Evolutionary conservation across 2,329 filamentous ascomycete species (phyloP).

Genomic region (Mycosphaerella sp.): DNA sequence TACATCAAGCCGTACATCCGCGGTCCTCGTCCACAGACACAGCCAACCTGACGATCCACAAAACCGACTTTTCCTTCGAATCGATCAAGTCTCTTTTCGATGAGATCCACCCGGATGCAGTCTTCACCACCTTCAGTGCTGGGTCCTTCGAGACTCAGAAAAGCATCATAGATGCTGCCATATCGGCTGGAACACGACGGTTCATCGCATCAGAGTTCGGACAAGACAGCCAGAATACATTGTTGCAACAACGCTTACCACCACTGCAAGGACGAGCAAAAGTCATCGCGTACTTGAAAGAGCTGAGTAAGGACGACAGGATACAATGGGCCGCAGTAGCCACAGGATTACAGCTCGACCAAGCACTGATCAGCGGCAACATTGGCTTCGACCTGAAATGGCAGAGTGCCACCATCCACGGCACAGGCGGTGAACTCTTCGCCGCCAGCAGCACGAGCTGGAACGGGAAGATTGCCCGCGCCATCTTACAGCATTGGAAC

Average conservation of each 20-base stretch:
- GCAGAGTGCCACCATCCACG: conserved; percentile 37
- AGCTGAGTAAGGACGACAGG: conserved; percentile 4
- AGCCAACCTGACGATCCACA: conserved; percentile 14
- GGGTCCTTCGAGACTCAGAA: conserved; percentile 27
- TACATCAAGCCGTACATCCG: conserved; percentile 16
- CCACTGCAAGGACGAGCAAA: conserved; percentile 29
- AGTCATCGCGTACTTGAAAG: conserved; percentile 30
- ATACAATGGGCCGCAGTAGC: conserved; percentile 35
- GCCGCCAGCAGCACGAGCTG: conserved; percentile 33
- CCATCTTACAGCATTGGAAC: conserved; percentile 31
- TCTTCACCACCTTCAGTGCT: conserved; percentile 26
- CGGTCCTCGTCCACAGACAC: not conserved
- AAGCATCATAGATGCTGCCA: conserved; percentile 22
- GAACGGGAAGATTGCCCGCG: conserved; percentile 29
- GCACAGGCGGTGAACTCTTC: conserved; percentile 33
- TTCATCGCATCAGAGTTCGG: conserved; percentile 28
- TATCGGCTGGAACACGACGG: conserved; percentile 15
- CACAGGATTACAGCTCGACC: conserved; percentile 33
- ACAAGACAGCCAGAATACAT: conserved; percentile 29
- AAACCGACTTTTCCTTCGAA: conserved; percentile 29
- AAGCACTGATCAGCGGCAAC: conserved; percentile 30
- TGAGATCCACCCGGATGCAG: conserved; percentile 19
- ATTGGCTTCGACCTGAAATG: conserved; percentile 37
- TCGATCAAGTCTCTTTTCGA: conserved; percentile 28
- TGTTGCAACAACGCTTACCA: conserved; percentile 30